Evolutionary conservation across 805 yeast genomes (phyloP).

Genomic region (Jamesozyma spencerorum): DNA sequence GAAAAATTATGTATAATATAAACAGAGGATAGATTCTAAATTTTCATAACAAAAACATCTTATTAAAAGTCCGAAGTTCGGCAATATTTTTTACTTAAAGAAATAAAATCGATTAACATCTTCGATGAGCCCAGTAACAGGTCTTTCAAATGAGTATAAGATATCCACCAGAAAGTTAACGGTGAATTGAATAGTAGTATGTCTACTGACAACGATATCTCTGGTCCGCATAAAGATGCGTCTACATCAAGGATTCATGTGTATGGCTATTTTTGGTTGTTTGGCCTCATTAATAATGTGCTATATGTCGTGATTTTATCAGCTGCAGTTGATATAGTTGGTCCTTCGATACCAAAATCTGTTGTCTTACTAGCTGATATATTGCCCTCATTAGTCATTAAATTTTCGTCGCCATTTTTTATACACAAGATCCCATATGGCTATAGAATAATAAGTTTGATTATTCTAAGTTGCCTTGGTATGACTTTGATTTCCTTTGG

Average conservation of each 20-base stretch:
- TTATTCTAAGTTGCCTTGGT: constrained; percentile 55
- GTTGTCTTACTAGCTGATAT: constrained; percentile 79
- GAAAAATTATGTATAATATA: constrained; percentile 45
- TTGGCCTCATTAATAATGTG: constrained; percentile 82
- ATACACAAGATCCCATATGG: constrained; percentile 56
- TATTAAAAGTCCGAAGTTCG: too few relatives aligned
- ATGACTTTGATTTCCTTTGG: constrained; percentile 51
- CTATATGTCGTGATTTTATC: constrained; percentile 84
- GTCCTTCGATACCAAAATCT: constrained; percentile 75
- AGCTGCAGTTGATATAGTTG: constrained; percentile 89
- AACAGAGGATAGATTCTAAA: too few relatives aligned
- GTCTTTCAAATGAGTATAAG: too few relatives aligned
- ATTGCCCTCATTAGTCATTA: constrained; percentile 67
- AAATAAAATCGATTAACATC: too few relatives aligned
- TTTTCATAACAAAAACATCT: too few relatives aligned
- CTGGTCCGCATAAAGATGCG: too few relatives aligned
- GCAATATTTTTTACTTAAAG: too few relatives aligned
- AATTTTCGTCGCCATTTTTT: constrained; percentile 69
- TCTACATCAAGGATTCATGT: too few relatives aligned
- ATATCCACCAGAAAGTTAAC: too few relatives aligned
- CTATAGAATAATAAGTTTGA: constrained; percentile 44
- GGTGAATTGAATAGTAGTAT: too few relatives aligned
- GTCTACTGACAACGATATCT: too few relatives aligned
- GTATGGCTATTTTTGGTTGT: constrained; percentile 61
- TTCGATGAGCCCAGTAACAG: too few relatives aligned